A percentile compares a stretch with the other conserved stretches of the same genome.
Evolutionary conservation across 495 filamentous ascomycete species (phyloP).

Genomic region (Aspergillus indologenus): DNA sequence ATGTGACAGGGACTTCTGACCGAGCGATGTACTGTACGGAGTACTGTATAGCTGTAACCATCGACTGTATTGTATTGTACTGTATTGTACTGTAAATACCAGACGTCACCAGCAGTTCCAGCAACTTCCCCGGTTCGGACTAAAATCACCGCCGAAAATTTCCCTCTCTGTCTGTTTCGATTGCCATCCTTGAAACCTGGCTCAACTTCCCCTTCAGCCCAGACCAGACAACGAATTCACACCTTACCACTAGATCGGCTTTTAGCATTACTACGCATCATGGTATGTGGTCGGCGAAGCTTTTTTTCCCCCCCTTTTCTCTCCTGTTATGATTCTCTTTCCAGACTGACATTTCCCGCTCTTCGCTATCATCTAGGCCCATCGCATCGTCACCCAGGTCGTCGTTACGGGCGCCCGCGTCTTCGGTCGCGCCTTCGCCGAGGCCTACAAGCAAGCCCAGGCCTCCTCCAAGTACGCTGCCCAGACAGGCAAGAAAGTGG

Average conservation of each 20-base stretch:
- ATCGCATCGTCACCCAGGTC: constrained; percentile 91
- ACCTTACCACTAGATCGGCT: no score
- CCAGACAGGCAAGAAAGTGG: constrained; percentile 24
- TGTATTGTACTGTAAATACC: background rate
- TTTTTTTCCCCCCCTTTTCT: no score
- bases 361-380: constrained; percentile 57
- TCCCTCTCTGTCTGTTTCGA: constrained; percentile 31
- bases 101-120: background rate
- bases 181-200: constrained; percentile 20
- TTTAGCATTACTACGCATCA: constrained; percentile 7
- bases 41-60: no score
- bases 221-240: background rate
- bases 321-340: background rate
- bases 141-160: constrained; percentile 37
- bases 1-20: constrained; percentile 17
- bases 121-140: constrained; percentile 3
- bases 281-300: constrained; percentile 13
- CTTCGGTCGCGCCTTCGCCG: constrained; percentile 85
- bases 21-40: no score
- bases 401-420: constrained; percentile 86
- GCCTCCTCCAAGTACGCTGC: constrained; percentile 75
- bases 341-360: background rate
- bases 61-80: no score
- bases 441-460: constrained; percentile 87
- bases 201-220: background rate